Evolutionary conservation across 495 filamentous ascomycete species (phyloP).

Genomic region (Bombardia bombarda): DNA sequence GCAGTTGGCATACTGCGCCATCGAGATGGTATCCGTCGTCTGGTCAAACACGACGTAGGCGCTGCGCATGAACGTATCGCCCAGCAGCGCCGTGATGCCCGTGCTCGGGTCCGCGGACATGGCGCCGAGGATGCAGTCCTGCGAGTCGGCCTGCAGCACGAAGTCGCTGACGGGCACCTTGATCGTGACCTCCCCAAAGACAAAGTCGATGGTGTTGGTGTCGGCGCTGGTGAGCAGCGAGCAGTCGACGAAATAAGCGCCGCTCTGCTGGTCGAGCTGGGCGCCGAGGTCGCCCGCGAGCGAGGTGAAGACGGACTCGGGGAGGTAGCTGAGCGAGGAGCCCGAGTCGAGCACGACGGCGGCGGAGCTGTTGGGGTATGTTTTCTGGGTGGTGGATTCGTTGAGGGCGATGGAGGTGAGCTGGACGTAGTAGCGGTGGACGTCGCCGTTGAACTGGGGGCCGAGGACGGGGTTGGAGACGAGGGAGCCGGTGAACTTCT

Average conservation of each 20-base stretch:
- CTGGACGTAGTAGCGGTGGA: conserved; percentile 41
- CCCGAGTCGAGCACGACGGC: conserved; percentile 78
- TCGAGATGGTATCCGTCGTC: conserved; percentile 8
- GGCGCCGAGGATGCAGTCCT: conserved; percentile 54
- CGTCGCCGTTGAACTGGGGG: conserved; percentile 20
- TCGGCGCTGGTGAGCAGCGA: conserved; percentile 46
- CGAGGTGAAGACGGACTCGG: conserved; percentile 47
- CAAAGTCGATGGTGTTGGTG: conserved; percentile 59
- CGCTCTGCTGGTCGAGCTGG: conserved; percentile 26
- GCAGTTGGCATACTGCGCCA: conserved; percentile 16
- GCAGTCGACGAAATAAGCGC: conserved; percentile 56
- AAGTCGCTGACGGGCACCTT: conserved; percentile 47
- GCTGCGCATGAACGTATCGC: conserved; percentile 82
- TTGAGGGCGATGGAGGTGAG: conserved; percentile 48
- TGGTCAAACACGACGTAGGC: conserved; percentile 49
- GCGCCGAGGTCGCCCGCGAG: conserved; percentile 60
- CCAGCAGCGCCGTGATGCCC: conserved; percentile 51
- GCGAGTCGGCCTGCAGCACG: conserved; percentile 37
- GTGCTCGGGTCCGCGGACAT: conserved; percentile 48
- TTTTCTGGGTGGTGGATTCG: conserved; percentile 33
- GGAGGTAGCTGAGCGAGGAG: conserved; percentile 72
- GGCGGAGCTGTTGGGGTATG: conserved; percentile 38
- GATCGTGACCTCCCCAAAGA: conserved; percentile 58
- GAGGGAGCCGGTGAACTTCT: conserved; percentile 67
- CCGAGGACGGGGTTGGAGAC: conserved; percentile 54